These are phyloP conservation scores for Mycogone perniciosa DNA, from an alignment of 2,329 filamentous ascomycete species.

Conservation along the genomic window DNA sequence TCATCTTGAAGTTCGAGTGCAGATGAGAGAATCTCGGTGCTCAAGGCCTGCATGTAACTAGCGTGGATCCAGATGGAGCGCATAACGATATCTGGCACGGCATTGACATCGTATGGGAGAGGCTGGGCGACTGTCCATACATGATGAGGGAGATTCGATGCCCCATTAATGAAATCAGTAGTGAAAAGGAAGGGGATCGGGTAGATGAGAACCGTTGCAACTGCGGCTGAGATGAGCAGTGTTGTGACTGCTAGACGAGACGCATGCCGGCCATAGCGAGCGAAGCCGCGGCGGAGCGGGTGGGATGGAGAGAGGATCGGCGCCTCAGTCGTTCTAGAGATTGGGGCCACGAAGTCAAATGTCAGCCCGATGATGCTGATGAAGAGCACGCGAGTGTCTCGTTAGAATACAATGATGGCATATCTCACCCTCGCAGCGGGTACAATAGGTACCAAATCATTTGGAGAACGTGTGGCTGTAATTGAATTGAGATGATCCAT, in stretches of 20 bases:
- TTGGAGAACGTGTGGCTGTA: not conserved
- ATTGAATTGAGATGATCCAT: no score
- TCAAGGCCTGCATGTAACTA: conserved; percentile 70
- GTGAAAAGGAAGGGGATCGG: conserved; percentile 70
- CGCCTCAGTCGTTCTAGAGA: conserved; percentile 63
- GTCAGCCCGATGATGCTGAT: not conserved
- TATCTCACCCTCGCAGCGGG: conserved; percentile 62
- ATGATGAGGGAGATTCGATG: conserved; percentile 68
- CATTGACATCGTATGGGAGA: conserved; percentile 44
- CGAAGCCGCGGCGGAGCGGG: conserved; percentile 57
- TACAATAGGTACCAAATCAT: conserved; percentile 77
- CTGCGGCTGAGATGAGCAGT: conserved; percentile 66
- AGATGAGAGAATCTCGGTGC: conserved; percentile 56
- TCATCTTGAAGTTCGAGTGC: conserved; percentile 65
- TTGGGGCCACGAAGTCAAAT: not conserved
- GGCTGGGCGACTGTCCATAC: conserved; percentile 73
- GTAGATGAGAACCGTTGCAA: conserved; percentile 65
- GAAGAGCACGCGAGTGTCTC: conserved; percentile 2
- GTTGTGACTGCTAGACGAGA: conserved; percentile 68
- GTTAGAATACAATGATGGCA: conserved; percentile 7
- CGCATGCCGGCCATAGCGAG: conserved; percentile 63
- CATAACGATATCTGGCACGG: conserved; percentile 67
- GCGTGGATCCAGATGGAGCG: conserved; percentile 77
- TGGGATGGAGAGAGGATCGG: conserved; percentile 59
- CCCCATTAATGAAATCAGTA: conserved; percentile 63